Percentiles rank a stretch among this genome's conserved stretches.
Evolutionary conservation across 345 rosid species (phyloP).

Genomic region (Aquilaria yunnanensis): DNA sequence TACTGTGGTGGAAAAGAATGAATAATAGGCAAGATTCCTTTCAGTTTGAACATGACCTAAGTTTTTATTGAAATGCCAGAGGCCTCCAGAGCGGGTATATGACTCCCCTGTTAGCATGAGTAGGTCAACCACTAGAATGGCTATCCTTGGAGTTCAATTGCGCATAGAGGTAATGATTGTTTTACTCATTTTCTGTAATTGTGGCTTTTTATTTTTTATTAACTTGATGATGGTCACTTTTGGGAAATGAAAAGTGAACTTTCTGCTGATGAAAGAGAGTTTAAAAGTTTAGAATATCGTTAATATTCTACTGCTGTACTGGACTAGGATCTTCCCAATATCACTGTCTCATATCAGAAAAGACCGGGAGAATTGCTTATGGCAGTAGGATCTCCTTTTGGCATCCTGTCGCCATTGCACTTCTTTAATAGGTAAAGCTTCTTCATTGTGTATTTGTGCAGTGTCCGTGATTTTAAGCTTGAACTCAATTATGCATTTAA

Average conservation of each 20-base stretch:
- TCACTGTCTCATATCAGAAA: constrained; percentile 29
- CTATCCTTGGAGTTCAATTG: constrained; percentile 65
- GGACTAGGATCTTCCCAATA: constrained; percentile 46
- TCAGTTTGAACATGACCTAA: constrained; percentile 15
- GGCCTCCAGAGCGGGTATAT: constrained; percentile 32
- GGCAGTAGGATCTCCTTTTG: constrained; percentile 93
- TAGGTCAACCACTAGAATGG: constrained; percentile 63
- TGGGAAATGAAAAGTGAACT: neutral
- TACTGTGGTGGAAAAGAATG: no score
- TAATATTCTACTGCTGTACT: neutral
- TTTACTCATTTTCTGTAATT: neutral
- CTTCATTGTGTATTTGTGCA: neutral
- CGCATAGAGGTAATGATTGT: constrained; percentile 38
- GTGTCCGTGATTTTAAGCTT: no score
- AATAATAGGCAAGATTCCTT: no score
- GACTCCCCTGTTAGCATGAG: constrained; percentile 40
- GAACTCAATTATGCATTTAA: no score
- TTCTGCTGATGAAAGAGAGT: no score
- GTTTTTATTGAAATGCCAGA: constrained; percentile 33
- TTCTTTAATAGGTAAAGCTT: constrained; percentile 76
- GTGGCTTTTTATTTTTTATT: constrained; percentile 2
- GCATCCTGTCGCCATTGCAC: constrained; percentile 80
- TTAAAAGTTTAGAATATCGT: no score
- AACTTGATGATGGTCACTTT: neutral
- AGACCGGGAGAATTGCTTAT: constrained; percentile 67